A percentile compares a stretch with the other conserved stretches of the same genome.
Conservation (phyloP, 768 basidiomycete genomes). For the Russula olivacea region DNA sequence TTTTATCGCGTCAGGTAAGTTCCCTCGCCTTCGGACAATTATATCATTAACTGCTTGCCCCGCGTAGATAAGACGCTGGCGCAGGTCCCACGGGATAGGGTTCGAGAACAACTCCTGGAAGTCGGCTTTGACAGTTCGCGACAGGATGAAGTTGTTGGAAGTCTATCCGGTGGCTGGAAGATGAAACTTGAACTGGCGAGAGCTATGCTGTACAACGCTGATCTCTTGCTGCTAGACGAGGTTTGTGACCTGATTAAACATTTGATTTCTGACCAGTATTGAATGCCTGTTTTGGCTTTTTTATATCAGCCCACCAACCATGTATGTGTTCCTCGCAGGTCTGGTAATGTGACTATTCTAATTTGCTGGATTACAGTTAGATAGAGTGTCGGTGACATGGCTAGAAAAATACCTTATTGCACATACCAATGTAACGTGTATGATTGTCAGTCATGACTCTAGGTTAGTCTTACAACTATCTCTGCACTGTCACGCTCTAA, state of each 20-base stretch:
- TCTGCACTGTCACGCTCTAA: not conserved
- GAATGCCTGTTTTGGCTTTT: constrained; percentile 51
- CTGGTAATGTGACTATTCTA: constrained; percentile 19
- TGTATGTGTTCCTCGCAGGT: constrained; percentile 42
- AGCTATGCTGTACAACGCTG: constrained; percentile 95
- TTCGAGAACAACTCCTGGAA: constrained; percentile 71
- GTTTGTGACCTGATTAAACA: constrained; percentile 33
- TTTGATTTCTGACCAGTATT: constrained; percentile 17
- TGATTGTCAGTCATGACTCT: constrained; percentile 96
- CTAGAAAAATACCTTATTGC: constrained; percentile 80
- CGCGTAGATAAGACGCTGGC: constrained; percentile 61
- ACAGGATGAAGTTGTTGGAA: constrained; percentile 80
- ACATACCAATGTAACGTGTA: constrained; percentile 79
- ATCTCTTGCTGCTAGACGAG: constrained; percentile 81
- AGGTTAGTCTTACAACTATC: constrained; percentile 47
- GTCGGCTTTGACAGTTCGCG: constrained; percentile 89
- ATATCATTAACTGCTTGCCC: not conserved
- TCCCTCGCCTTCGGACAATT: not conserved
- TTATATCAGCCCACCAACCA: constrained; percentile 90
- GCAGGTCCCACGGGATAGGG: constrained; percentile 57
- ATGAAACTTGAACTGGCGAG: constrained; percentile 97
- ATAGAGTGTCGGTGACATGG: constrained; percentile 84
- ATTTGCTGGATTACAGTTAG: constrained; percentile 45
- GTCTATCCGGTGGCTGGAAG: constrained; percentile 97
- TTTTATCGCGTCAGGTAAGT: constrained; percentile 79